Base-by-base conservation (phyloP, 2,329 filamentous ascomycete genomes). In the Cordyceps javanica region DNA sequence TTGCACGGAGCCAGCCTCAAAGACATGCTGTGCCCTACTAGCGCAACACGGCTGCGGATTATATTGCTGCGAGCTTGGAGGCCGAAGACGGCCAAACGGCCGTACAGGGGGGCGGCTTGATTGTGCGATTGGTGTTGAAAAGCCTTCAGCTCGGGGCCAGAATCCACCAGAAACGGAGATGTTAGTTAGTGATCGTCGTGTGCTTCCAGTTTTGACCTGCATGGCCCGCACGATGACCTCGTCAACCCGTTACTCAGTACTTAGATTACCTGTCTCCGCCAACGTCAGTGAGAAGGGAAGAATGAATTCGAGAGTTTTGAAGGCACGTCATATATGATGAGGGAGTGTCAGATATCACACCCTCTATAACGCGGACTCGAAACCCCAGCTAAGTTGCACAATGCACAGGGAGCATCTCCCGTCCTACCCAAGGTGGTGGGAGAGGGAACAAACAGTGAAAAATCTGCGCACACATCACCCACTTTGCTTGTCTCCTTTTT, bases 171-270 rank as follows among this genome's bases (percentile, higher is more conserved):
- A 46, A 23, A 41, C 50, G 45, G 54, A 50, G n/a, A 41, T 56
- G 54, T 49, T 41, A 49, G 54, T 49, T 41, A 49, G 54, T 56
- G 54, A 56, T 56, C 54, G 36, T 56, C 54, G 54, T 56, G 54
- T 56, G 54, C 54, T 46, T 42, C 45, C 32, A 46, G 28, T 28
- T 19, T 55, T 38, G 39, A 25, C 42, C 42, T 41, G 54, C 45
- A 56, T 49, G 54, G 44, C 36, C 54, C 54, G 54, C 44, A 49
- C 34, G 19, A 49, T 39, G 45, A 34, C 32, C 36, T 49, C 45
- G n/a, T n/a, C n/a, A n/a, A n/a, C n/a, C n/a, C n/a, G n/a, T n/a
- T n/a, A n/a, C n/a, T n/a, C n/a, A n/a, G n/a, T n/a, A n/a, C 34
- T 30, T 56, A 50, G 54, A 50, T 56, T 56, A 56, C 45, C 42